Conservation (phyloP, 1,284 basidiomycete genomes). For the Cryptococcus deneoformans region DNA sequence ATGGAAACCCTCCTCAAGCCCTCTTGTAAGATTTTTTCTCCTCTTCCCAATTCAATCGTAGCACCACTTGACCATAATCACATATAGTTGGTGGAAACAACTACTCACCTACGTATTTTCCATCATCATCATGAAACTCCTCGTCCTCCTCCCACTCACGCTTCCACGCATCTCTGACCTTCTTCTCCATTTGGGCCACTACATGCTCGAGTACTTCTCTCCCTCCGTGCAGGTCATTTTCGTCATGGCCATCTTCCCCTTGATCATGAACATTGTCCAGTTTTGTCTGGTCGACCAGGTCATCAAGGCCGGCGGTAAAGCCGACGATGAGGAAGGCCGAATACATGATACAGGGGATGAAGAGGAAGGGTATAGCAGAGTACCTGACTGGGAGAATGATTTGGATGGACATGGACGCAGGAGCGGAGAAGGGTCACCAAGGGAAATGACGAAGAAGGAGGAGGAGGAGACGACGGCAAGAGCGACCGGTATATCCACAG, state of each 20-base stretch:
- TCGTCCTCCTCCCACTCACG: conserved; percentile 66
- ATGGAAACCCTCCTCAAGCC: conserved; percentile 67
- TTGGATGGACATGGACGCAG: neutral
- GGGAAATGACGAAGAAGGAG: neutral
- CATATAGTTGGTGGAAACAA: conserved; percentile 71
- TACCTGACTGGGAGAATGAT: conserved; percentile 7
- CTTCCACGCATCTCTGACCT: conserved; percentile 63
- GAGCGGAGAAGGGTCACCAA: neutral
- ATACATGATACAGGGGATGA: neutral
- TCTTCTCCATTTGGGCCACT: conserved; percentile 71
- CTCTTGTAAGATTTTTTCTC: conserved; percentile 26
- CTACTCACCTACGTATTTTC: conserved; percentile 79
- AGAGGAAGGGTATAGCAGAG: conserved; percentile 3
- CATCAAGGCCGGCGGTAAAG: conserved; percentile 40
- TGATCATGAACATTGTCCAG: conserved; percentile 87
- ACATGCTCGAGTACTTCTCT: conserved; percentile 77
- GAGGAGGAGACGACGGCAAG: neutral
- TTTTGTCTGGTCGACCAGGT: conserved; percentile 51
- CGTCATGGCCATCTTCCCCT: conserved; percentile 89
- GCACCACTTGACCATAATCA: neutral
- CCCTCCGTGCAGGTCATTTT: conserved; percentile 74
- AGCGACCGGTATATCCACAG: neutral
- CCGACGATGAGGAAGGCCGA: conserved; percentile 10
- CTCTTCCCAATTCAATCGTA: neutral
- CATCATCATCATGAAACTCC: conserved; percentile 84